Evolutionary conservation across 768 basidiomycete genomes (phyloP).

Genomic region (Leucocoprinus leucothites): DNA sequence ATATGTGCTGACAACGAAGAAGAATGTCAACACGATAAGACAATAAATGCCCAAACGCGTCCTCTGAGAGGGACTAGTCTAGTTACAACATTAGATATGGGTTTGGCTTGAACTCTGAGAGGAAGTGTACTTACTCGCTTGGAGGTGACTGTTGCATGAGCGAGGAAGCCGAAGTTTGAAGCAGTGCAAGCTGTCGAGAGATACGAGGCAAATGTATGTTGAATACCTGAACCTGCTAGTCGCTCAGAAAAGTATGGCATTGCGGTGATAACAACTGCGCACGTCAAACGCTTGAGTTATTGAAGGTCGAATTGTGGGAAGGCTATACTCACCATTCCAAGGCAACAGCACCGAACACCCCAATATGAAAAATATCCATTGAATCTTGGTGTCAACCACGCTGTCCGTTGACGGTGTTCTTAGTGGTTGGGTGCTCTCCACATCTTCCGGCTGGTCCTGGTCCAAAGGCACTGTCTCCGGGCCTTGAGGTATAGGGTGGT

Average conservation of each 20-base stretch:
- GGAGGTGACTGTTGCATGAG: conserved; percentile 67
- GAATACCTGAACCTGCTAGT: conserved; percentile 55
- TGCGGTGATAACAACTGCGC: conserved; percentile 83
- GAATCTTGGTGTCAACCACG: conserved; percentile 40
- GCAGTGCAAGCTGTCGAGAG: conserved; percentile 61
- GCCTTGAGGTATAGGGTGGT: conserved; percentile 17
- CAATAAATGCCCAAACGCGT: conserved; percentile 49
- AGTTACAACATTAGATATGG: not conserved
- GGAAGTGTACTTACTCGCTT: conserved; percentile 51
- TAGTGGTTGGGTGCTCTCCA: conserved; percentile 2
- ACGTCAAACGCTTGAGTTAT: not conserved
- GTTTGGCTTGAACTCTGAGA: not conserved
- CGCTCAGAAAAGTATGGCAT: conserved; percentile 78
- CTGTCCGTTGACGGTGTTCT: conserved; percentile 22
- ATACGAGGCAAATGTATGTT: conserved; percentile 62
- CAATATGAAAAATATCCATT: conserved; percentile 68
- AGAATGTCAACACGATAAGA: conserved; percentile 50
- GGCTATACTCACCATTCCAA: conserved; percentile 74
- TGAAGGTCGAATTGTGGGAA: not conserved
- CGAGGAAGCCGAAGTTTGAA: conserved; percentile 66
- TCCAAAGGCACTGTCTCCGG: conserved; percentile 13
- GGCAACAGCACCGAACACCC: conserved; percentile 80
- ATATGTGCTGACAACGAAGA: conserved; percentile 68
- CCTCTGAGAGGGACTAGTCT: conserved; percentile 62
- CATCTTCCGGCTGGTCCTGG: conserved; percentile 11